phyloP scores from a whole-genome alignment of 2,329 filamentous ascomycete species.

The Ascosphaera aggregata region DNA sequence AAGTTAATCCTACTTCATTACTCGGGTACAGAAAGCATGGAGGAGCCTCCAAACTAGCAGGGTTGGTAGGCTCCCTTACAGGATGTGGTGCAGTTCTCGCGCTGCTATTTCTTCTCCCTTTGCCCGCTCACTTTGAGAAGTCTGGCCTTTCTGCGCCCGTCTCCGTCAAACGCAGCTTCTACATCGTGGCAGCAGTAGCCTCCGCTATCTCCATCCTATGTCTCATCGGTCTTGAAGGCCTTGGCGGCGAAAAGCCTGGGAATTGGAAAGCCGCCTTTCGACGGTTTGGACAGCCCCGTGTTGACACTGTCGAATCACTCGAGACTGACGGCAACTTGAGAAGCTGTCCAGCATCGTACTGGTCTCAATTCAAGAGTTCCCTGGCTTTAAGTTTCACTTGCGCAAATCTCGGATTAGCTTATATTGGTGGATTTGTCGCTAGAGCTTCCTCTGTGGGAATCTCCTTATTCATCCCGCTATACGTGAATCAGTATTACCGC shows the following conservation, averaged over 20 bases:
- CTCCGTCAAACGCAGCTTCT: constrained; percentile 68
- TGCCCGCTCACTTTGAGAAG: constrained; percentile 58
- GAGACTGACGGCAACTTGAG: constrained; percentile 1
- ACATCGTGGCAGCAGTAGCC: constrained; percentile 54
- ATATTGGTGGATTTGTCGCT: constrained; percentile 84
- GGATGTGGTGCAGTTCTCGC: constrained; percentile 79
- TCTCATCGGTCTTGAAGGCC: constrained; percentile 46
- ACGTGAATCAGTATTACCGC: constrained; percentile 79
- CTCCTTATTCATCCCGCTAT: constrained; percentile 81
- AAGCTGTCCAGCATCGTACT: constrained; percentile 11
- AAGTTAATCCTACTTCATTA: background rate
- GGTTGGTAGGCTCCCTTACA: constrained; percentile 77
- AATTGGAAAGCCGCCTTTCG: constrained; percentile 1
- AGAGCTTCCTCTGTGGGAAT: constrained; percentile 88
- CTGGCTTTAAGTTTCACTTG: constrained; percentile 51
- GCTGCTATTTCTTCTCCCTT: constrained; percentile 56
- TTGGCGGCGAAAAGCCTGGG: constrained; percentile 34
- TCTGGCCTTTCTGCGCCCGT: constrained; percentile 47
- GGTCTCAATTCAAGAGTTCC: constrained; percentile 36
- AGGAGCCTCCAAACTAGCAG: constrained; percentile 43
- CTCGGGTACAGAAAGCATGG: constrained; percentile 11
- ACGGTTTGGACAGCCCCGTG: background rate
- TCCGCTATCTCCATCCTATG: constrained; percentile 51
- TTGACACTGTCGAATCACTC: constrained; percentile 3
- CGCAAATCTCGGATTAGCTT: constrained; percentile 60